Conservation (phyloP, 1,139 yeast species). For the Pneumocystis jirovecii region DNA sequence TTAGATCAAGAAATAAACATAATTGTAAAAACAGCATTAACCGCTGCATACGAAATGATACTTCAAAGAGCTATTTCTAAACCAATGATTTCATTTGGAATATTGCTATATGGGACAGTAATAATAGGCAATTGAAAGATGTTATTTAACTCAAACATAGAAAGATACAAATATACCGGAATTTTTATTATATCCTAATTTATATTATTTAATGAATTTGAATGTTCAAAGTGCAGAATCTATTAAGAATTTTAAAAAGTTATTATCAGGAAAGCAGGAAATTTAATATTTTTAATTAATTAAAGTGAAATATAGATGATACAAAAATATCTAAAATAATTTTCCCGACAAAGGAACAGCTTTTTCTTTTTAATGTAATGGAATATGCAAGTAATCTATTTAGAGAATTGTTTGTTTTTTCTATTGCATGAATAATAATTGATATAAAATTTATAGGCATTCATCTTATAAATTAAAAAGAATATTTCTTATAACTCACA, state of each 20-base stretch:
- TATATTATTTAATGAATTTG: background rate
- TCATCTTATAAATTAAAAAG: conserved; percentile 18
- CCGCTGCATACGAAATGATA: background rate
- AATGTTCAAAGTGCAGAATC: background rate
- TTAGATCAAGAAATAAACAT: background rate
- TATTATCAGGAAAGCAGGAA: background rate
- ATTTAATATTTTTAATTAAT: background rate
- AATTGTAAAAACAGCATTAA: background rate
- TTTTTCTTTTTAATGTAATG: background rate
- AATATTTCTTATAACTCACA: conserved; percentile 45
- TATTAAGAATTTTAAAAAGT: background rate
- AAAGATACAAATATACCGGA: background rate
- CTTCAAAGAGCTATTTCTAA: background rate
- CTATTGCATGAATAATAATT: background rate
- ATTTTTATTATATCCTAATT: background rate
- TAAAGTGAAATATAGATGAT: background rate
- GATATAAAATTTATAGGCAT: background rate
- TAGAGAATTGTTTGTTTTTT: background rate
- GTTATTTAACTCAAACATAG: background rate
- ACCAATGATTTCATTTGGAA: background rate
- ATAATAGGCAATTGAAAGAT: background rate
- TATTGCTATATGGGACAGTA: background rate
- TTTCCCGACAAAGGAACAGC: background rate
- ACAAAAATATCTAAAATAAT: background rate
- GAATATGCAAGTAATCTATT: background rate